phyloP scores from a whole-genome alignment of 768 basidiomycete species.

The Neoboletus brunneissimus region DNA sequence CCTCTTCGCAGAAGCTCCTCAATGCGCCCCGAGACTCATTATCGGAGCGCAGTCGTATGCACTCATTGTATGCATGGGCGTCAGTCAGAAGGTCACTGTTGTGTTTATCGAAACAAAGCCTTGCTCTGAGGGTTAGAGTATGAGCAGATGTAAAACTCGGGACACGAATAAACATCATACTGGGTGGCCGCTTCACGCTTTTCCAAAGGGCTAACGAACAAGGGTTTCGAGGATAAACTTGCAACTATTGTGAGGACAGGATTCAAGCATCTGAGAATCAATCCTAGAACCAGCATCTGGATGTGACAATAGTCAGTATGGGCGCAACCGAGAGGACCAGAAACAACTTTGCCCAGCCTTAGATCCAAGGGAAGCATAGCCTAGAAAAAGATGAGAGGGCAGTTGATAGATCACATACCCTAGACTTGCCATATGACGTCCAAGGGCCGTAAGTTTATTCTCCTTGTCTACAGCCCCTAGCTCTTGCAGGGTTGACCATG shows the following conservation, averaged over 20 bases:
- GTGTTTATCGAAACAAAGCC: constrained; percentile 61
- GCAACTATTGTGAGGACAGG: constrained; percentile 83
- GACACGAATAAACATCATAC: constrained; percentile 39
- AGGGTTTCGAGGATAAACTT: constrained; percentile 79
- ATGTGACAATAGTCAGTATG: neutral
- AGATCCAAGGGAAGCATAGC: constrained; percentile 86
- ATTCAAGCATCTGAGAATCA: constrained; percentile 79
- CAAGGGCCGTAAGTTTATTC: constrained; percentile 74
- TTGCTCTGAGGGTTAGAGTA: constrained; percentile 49
- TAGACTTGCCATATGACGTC: constrained; percentile 64
- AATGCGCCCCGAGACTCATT: constrained; percentile 46
- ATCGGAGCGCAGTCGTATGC: constrained; percentile 47
- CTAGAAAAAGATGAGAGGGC: constrained; percentile 36
- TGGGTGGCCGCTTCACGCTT: constrained; percentile 75
- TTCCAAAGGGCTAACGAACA: constrained; percentile 81
- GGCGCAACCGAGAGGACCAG: neutral
- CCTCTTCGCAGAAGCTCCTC: constrained; percentile 71
- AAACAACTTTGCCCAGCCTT: constrained; percentile 72
- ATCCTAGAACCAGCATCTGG: constrained; percentile 86
- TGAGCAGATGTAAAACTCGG: neutral
- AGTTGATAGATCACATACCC: neutral
- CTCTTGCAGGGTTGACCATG: constrained; percentile 69
- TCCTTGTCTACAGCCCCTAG: constrained; percentile 71
- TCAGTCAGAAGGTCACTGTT: constrained; percentile 88
- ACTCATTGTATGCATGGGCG: constrained; percentile 69